Conservation (phyloP, 164 flowering plant genomes). For the Nymphaea thermarum region DNA sequence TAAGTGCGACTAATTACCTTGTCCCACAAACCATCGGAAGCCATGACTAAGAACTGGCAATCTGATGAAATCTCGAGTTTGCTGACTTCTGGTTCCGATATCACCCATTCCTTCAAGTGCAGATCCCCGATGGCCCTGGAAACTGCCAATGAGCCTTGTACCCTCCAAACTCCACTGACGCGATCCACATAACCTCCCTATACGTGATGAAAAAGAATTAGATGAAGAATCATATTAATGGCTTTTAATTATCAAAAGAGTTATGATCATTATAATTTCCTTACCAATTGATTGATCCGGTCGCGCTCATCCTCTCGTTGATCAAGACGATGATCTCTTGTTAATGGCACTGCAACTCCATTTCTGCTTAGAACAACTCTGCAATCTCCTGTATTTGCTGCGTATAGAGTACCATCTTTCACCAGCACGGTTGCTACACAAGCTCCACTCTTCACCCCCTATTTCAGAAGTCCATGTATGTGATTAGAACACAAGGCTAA, state of each 20-base stretch:
- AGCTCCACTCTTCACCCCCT: slow-evolving; percentile 40
- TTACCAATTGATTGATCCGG: slow-evolving; percentile 44
- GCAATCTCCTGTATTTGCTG: slow-evolving; percentile 52
- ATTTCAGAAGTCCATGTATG: background rate
- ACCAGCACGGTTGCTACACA: slow-evolving; percentile 39
- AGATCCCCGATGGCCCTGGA: slow-evolving; percentile 49
- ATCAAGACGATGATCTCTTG: slow-evolving; percentile 31
- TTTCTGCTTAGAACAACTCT: slow-evolving; percentile 49
- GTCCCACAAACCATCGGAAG: slow-evolving; percentile 68
- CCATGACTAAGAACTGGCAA: slow-evolving; percentile 39
- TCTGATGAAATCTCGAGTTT: slow-evolving; percentile 23
- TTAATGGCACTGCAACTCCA: slow-evolving; percentile 31
- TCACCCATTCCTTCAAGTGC: slow-evolving; percentile 40
- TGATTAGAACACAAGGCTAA: too few species aligned
- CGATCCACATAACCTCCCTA: slow-evolving; percentile 43
- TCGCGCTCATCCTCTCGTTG: slow-evolving; percentile 48
- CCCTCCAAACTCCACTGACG: slow-evolving; percentile 40
- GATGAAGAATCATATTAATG: background rate
- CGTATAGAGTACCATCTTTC: slow-evolving; percentile 22
- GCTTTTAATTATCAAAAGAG: background rate
- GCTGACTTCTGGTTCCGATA: slow-evolving; percentile 36
- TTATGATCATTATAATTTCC: background rate
- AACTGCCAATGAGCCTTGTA: slow-evolving; percentile 47
- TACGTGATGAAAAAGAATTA: background rate
- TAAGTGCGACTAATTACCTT: slow-evolving; percentile 21